These are phyloP conservation scores for Sonneratia caseolaris DNA, from an alignment of 345 rosid species.

Conservation along the genomic window DNA sequence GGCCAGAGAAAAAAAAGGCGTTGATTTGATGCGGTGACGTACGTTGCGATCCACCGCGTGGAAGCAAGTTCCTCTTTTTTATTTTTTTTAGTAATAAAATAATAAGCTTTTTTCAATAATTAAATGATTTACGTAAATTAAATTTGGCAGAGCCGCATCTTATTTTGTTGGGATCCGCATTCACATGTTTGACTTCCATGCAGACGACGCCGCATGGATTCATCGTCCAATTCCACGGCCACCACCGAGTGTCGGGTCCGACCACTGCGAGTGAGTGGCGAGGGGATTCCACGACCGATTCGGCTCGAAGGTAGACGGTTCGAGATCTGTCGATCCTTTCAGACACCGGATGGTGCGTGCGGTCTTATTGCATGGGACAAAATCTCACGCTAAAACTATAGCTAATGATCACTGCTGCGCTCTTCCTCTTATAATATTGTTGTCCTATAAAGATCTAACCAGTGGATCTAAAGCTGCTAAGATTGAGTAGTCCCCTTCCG, in stretches of 20 bases:
- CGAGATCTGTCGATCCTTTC: no score
- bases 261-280: no score
- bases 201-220: no score
- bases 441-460: background rate
- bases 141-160: background rate
- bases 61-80: no score
- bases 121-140: background rate
- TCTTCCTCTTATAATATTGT: background rate
- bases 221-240: no score
- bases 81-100: no score
- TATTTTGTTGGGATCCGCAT: slow-evolving; percentile 2
- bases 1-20: background rate
- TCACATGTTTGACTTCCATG: slow-evolving; percentile 4
- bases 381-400: background rate
- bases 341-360: no score
- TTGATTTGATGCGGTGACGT: slow-evolving; percentile 1
- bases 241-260: no score
- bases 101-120: no score
- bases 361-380: background rate
- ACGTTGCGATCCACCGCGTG: slow-evolving; percentile 3
- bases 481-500: background rate
- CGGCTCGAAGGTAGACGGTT: no score
- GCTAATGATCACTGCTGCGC: background rate
- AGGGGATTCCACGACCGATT: no score
- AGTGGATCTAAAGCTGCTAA: background rate